Percentiles rank a stretch among this genome's conserved stretches.
phyloP scores from a whole-genome alignment of 495 filamentous ascomycete species.

The Podospora bellae-mahoneyi region DNA sequence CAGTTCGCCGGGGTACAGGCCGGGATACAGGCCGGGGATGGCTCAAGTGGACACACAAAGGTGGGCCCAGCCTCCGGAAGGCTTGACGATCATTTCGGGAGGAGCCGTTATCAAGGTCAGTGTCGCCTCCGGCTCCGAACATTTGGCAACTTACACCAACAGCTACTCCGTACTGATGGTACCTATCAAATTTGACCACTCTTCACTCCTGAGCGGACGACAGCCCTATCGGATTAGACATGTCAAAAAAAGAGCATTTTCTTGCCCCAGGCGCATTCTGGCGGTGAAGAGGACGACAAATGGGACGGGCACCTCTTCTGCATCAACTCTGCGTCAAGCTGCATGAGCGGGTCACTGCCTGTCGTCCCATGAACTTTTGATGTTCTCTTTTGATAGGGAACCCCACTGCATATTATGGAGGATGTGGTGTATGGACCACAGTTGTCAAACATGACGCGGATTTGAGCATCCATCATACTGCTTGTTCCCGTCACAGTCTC shows the following conservation, averaged over 20 bases:
- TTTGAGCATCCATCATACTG: too few species aligned
- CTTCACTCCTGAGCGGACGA: neutral
- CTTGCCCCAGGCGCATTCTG: constrained; percentile 13
- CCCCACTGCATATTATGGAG: neutral
- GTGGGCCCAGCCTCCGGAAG: neutral
- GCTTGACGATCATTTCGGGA: constrained; percentile 2
- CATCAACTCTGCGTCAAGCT: constrained; percentile 2
- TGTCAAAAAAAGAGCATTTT: neutral
- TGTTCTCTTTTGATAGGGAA: neutral
- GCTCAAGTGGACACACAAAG: constrained; percentile 2
- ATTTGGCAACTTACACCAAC: too few species aligned
- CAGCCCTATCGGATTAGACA: neutral
- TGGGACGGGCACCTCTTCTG: constrained; percentile 6
- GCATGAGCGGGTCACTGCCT: neutral
- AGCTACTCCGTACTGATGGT: too few species aligned
- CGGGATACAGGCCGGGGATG: neutral
- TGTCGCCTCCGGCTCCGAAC: too few species aligned
- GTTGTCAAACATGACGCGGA: neutral
- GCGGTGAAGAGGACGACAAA: constrained; percentile 24
- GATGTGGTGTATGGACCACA: neutral
- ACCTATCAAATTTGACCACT: neutral
- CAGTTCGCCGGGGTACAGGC: neutral
- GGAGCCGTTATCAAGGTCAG: neutral
- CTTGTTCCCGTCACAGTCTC: too few species aligned
- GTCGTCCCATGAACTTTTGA: neutral